Percentiles rank a stretch among this genome's conserved stretches.
Conservation (phyloP, 371 early-diverging fungal species). For the Syncephalastrum racemosum region DNA sequence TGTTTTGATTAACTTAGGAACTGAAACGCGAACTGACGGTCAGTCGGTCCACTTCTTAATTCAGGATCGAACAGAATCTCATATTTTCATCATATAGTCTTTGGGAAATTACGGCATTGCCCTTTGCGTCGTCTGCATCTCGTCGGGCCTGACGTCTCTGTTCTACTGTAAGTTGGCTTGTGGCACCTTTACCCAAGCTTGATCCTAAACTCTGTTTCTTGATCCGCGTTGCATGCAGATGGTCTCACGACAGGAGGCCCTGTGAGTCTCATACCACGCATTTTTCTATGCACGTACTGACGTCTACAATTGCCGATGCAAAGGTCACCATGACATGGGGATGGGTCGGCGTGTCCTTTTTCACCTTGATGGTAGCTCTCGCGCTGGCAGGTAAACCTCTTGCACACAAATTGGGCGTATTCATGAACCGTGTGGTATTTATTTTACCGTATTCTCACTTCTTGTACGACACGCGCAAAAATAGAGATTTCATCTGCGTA, state of each 20-base stretch:
- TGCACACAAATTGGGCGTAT: background rate
- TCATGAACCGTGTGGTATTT: background rate
- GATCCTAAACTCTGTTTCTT: background rate
- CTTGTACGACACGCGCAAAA: background rate
- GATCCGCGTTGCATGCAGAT: conserved; percentile 10
- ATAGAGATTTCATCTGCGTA: conserved; percentile 67
- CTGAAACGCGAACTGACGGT: conserved; percentile 39
- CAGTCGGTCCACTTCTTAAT: conserved; percentile 2
- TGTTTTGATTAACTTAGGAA: conserved; percentile 20
- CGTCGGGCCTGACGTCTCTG: conserved; percentile 38
- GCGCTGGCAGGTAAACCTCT: conserved; percentile 55
- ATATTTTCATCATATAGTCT: conserved; percentile 18
- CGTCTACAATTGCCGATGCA: background rate
- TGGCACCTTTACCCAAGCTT: background rate
- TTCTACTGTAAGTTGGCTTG: conserved; percentile 15
- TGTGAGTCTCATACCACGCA: conserved; percentile 16
- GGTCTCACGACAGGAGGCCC: conserved; percentile 42
- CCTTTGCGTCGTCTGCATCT: conserved; percentile 38
- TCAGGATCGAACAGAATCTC: background rate
- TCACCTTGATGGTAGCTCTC: conserved; percentile 58
- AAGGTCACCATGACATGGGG: conserved; percentile 41
- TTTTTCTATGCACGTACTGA: background rate
- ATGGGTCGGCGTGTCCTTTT: conserved; percentile 60
- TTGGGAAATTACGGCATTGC: conserved; percentile 41
- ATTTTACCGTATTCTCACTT: background rate